Evolutionary conservation across 345 rosid species (phyloP).

Genomic region (Erysimum cheiranthoides): DNA sequence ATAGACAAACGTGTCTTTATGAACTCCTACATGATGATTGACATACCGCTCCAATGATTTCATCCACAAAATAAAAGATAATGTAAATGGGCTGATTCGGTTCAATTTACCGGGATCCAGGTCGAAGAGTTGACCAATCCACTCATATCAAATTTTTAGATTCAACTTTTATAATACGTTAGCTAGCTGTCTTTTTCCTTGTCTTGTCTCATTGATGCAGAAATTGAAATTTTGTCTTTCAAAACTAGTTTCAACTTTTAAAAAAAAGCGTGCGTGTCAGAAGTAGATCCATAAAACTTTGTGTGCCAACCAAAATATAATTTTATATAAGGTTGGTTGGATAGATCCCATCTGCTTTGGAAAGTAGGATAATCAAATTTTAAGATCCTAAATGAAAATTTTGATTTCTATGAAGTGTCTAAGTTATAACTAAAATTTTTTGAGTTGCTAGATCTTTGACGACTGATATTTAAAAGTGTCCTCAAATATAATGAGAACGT

Average conservation of each 20-base stretch:
- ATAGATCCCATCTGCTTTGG: not conserved
- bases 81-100: not conserved
- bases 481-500: too few species aligned
- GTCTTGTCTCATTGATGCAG: not conserved
- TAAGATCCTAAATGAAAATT: not conserved
- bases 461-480: too few species aligned
- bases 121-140: too few species aligned
- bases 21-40: slow-evolving; percentile 3
- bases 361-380: not conserved
- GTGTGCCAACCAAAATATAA: not conserved
- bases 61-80: not conserved
- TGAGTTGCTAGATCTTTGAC: too few species aligned
- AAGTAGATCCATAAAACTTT: too few species aligned
- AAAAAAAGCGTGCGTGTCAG: not conserved
- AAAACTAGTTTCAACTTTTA: not conserved
- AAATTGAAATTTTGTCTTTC: not conserved
- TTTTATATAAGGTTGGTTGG: not conserved
- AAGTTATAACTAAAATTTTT: too few species aligned
- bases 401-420: too few species aligned
- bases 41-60: not conserved
- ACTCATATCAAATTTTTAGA: not conserved
- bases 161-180: not conserved
- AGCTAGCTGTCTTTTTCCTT: not conserved
- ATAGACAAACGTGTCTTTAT: slow-evolving; percentile 9
- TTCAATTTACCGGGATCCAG: too few species aligned